Evolutionary conservation across 495 filamentous ascomycete species (phyloP), one percentile per base, ranked within the genome.

Genomic region (Daldinia bambusicola): DNA sequence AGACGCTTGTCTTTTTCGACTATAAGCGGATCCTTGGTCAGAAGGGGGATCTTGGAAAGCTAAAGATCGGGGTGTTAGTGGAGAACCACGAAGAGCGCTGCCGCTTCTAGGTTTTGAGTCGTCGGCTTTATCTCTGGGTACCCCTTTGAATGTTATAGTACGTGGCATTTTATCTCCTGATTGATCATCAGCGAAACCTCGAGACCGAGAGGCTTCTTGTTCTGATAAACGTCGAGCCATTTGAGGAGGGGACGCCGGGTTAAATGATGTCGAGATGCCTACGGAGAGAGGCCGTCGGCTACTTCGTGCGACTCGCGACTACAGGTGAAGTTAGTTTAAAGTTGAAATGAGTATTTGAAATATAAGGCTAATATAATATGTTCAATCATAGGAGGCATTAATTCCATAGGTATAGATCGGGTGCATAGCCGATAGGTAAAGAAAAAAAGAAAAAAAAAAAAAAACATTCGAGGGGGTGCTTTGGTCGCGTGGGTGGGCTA

Each of bases 201-300:
- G 81, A 41, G 69, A 53, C 38, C 82, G 76, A 14, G 77, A 74
- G 34, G 55, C 75, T 37, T 85, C 82, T 59, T 83, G 81, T 53
- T 85, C 83, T 0, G 83, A 85, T 10, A 85, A 75, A 22, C 83
- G 80, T 6, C 83, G 80, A 55, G 74, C 52, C 37, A 81, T 40
- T 50, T 71, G 70, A 59, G 79, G 79, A 16, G 82, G 81, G 2
- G 81, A 83, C 5, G 77, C 65, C 18, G 78, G 73, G 41, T 82
- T 76, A 22, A 78, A 75, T 53, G 50, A 53, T 13, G 79, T 74
- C 13, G 81, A 76, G 37, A 82, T 69, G 43, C 78, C 76, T 6
- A 80, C 58, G 13, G 83, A 85, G 40, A 82, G 75, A n/a, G 83
- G 83, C n/a, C 83, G 80, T 30, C 81, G 82, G 48, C 60, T 70